These are phyloP conservation scores for Trametes gibbosa DNA, from an alignment of 768 basidiomycete genomes.

Conservation along the genomic window DNA sequence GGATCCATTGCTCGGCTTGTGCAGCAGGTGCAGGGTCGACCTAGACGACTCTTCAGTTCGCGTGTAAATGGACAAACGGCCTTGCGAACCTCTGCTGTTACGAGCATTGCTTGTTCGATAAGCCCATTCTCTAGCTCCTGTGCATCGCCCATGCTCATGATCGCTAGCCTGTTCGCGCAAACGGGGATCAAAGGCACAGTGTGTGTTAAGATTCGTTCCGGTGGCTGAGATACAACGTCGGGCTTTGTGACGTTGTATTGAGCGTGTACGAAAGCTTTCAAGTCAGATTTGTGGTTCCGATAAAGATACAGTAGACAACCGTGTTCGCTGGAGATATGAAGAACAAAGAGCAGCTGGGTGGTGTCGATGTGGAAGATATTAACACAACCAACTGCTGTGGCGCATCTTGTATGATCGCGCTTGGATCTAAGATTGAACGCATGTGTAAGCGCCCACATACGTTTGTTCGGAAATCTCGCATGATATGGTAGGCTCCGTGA, in stretches of 20 bases:
- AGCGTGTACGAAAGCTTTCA: no score
- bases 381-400: no score
- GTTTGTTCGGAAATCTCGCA: background rate
- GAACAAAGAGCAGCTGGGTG: no score
- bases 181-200: background rate
- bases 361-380: no score
- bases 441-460: background rate
- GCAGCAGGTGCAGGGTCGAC: background rate
- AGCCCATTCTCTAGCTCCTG: background rate
- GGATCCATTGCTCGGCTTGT: conserved; percentile 45
- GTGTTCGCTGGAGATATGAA: no score
- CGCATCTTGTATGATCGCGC: background rate
- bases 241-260: no score
- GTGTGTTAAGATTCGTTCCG: background rate
- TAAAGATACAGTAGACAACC: no score
- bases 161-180: background rate
- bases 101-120: background rate
- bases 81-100: background rate
- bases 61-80: no score
- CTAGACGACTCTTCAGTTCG: background rate
- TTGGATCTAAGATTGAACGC: background rate
- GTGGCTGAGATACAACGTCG: background rate
- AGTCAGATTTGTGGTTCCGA: no score
- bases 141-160: background rate
- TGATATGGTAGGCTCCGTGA: no score